Evolutionary conservation across 1,284 basidiomycete genomes (phyloP), one percentile per base, ranked within the genome.

Genomic region (Pyrrhoderma lamaoense): DNA sequence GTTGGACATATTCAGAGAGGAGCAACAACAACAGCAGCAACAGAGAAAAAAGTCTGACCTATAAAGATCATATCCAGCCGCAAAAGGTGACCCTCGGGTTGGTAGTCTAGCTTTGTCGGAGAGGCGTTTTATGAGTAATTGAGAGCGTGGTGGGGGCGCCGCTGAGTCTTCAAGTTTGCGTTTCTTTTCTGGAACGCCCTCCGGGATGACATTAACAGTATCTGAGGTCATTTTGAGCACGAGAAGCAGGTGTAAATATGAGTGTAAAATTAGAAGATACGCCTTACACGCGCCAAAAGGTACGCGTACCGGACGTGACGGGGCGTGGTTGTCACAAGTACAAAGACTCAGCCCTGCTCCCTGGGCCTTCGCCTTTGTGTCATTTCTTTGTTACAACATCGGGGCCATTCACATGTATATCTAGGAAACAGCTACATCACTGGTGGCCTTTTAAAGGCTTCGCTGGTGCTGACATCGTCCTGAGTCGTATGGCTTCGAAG

Each of bases 51-150:
- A 56, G 9, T 63, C 72, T 40, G 63, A 88, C 82, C 89, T 88
- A 70, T 93, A 96, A 38, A 99, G 73, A 67, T 99, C 95, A 64
- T 98, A 95, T 2, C 95, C 95, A 2, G 95, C 95, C 1, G 95
- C 80, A 43, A 89, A 73, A 1, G 81, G 68, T 4, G 90, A 93
- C 1, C 95, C 95, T 53, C 91, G 80, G 9, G 89, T 93, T 0
- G 96, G 95, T 22, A 96, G 65, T 56, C 69, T 87, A 14, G 92
- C 96, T 60, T 84, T 85, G 11, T 84, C 78, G 1, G 89, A 89
- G 44, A 89, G 81, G 35, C 85, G 79, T 65, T 96, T 95, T 60
- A 99, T 82, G 57, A 93, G 80, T 16, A 98, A 80, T 44, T 74
- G 74, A 2, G 73, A 62, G 3, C 67, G 61, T 21, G 76, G 74